Percentiles rank a stretch among this genome's conserved stretches.
Evolutionary conservation across 78 protist genomes (phyloP).

Genomic region (Emiliania huxleyi): DNA sequence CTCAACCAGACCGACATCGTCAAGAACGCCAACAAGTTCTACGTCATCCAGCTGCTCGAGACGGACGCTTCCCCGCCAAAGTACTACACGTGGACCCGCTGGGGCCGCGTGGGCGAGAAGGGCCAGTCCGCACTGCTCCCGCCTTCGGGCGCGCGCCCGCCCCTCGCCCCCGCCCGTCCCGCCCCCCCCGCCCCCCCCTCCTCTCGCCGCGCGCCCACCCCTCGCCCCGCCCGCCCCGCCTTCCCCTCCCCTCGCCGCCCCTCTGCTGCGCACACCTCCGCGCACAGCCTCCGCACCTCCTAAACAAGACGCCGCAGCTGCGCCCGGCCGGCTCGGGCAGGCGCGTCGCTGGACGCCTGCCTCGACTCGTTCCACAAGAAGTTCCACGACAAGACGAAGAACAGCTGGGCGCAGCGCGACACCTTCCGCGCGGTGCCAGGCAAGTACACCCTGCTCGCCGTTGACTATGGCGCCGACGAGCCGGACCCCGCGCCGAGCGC

Average conservation of each 20-base stretch:
- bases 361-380: neutral
- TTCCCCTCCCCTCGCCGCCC: too few species aligned
- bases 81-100: neutral
- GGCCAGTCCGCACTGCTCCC: neutral
- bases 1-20: neutral
- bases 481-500: neutral
- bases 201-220: too few species aligned
- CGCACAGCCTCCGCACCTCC: too few species aligned
- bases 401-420: neutral
- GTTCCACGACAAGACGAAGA: neutral
- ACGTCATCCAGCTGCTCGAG: neutral
- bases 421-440: neutral
- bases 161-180: too few species aligned
- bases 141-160: neutral
- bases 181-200: too few species aligned
- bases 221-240: too few species aligned
- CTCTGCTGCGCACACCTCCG: too few species aligned
- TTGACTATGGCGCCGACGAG: neutral
- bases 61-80: neutral
- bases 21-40: neutral
- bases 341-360: too few species aligned
- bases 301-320: too few species aligned
- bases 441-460: neutral
- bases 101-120: neutral
- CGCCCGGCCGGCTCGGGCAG: too few species aligned